phyloP scores from a whole-genome alignment of 176 grass and related monocot genomes.

The Musa acuminata region DNA sequence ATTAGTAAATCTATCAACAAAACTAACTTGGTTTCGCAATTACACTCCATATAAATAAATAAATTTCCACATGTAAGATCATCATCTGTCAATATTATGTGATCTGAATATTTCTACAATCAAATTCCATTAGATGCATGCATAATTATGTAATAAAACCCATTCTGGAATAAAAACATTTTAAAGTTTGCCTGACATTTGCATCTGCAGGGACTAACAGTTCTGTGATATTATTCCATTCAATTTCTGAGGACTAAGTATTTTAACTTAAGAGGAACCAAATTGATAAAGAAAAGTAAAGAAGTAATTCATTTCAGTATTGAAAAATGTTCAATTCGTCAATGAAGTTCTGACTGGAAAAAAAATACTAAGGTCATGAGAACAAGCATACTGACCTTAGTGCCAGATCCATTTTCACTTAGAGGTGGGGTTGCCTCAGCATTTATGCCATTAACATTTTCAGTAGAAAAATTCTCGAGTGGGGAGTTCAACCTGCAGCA shows the following conservation, averaged over 20 bases:
- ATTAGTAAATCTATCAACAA: neutral
- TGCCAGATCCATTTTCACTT: slow-evolving; percentile 1
- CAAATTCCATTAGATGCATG: neutral
- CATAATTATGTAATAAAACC: neutral
- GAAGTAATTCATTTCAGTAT: neutral
- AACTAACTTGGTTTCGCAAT: neutral
- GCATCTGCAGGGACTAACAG: neutral
- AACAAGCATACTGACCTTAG: neutral
- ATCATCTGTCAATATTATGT: neutral
- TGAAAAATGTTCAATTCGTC: neutral
- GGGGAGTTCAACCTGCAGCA: slow-evolving; percentile 11
- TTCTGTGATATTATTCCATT: neutral
- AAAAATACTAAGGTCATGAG: too few relatives aligned
- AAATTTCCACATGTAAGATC: neutral
- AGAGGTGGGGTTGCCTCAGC: neutral
- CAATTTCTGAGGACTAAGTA: neutral
- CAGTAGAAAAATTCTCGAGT: slow-evolving; percentile 14
- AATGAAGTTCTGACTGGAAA: neutral
- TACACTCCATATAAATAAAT: neutral
- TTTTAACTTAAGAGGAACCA: neutral
- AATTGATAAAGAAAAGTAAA: neutral
- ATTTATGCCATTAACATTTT: slow-evolving; percentile 12
- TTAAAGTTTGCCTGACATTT: neutral
- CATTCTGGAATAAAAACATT: neutral
- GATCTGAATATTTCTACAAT: neutral